Percentiles rank a stretch among this genome's conserved stretches.
Evolutionary conservation across 2,329 filamentous ascomycete species (phyloP).

Genomic region (Alternaria panax): DNA sequence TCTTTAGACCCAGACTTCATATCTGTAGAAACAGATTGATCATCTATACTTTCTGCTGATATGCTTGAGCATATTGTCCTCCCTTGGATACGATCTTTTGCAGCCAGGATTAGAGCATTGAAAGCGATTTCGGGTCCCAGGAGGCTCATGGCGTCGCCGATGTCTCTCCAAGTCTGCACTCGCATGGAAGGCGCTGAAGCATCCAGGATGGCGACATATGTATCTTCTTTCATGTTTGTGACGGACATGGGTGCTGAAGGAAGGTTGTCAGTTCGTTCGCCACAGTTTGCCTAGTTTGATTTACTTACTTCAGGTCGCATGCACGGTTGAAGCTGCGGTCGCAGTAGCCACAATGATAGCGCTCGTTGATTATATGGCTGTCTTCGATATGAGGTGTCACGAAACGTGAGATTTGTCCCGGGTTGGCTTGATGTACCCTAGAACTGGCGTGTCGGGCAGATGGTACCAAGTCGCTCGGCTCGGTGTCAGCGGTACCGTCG

Average conservation of each 20-base stretch:
- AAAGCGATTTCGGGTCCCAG: neutral
- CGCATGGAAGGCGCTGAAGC: neutral
- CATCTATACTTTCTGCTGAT: neutral
- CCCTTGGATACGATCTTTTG: neutral
- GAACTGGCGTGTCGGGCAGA: neutral
- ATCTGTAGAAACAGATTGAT: no score
- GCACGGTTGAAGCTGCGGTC: neutral
- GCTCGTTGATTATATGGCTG: neutral
- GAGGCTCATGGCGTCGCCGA: neutral
- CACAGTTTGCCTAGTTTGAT: neutral
- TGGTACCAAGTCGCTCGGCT: neutral
- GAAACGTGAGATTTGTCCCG: neutral
- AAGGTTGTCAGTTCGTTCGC: neutral
- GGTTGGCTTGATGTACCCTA: neutral
- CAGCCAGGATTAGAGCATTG: neutral
- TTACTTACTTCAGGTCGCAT: conserved; percentile 3
- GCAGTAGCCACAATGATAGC: neutral
- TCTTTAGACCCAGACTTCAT: no score
- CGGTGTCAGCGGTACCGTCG: neutral
- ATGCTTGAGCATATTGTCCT: neutral
- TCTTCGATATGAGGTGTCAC: neutral
- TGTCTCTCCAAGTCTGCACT: neutral
- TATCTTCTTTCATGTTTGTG: neutral
- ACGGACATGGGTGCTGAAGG: neutral
- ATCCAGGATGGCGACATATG: neutral